Conservation (phyloP, 352 stramenopile genomes). For the Phytopythium litorale region DNA sequence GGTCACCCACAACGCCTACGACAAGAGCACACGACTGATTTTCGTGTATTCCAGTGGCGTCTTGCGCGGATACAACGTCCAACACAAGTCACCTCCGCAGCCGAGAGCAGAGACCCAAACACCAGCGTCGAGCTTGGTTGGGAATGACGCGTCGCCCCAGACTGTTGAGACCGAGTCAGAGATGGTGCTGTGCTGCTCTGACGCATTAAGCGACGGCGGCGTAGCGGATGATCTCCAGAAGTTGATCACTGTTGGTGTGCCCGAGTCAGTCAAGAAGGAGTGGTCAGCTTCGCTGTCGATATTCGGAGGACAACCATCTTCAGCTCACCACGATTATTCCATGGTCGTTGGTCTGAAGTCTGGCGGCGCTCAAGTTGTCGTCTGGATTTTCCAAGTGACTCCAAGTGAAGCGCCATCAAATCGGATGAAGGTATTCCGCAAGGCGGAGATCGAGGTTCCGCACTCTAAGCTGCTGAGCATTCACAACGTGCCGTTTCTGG, state of each 20-base stretch:
- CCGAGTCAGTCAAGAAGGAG: conserved; percentile 46
- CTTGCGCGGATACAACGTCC: conserved; percentile 3
- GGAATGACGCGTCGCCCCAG: background rate
- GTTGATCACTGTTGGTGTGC: conserved; percentile 30
- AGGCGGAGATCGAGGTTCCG: conserved; percentile 29
- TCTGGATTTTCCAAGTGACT: conserved; percentile 62
- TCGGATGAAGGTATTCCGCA: conserved; percentile 41
- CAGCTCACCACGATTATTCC: conserved; percentile 48
- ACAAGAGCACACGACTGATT: background rate
- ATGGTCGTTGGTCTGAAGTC: conserved; percentile 48
- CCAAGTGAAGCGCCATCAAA: conserved; percentile 4
- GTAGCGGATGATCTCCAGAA: conserved; percentile 19
- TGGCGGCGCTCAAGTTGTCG: conserved; percentile 26
- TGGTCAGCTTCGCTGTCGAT: conserved; percentile 43
- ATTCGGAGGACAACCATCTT: conserved; percentile 15
- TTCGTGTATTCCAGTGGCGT: conserved; percentile 1
- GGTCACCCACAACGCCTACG: conserved; percentile 3
- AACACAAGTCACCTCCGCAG: background rate
- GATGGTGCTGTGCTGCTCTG: conserved; percentile 19
- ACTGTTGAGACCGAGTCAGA: background rate
- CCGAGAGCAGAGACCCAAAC: too few species aligned
- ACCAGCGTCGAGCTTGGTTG: background rate
- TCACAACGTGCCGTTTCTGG: conserved; percentile 35
- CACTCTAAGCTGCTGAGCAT: conserved; percentile 30
- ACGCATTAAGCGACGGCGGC: conserved; percentile 15